Percentiles rank a stretch among this genome's conserved stretches.
phyloP scores from a whole-genome alignment of 306 rosid species.

The Corylus heterophylla region DNA sequence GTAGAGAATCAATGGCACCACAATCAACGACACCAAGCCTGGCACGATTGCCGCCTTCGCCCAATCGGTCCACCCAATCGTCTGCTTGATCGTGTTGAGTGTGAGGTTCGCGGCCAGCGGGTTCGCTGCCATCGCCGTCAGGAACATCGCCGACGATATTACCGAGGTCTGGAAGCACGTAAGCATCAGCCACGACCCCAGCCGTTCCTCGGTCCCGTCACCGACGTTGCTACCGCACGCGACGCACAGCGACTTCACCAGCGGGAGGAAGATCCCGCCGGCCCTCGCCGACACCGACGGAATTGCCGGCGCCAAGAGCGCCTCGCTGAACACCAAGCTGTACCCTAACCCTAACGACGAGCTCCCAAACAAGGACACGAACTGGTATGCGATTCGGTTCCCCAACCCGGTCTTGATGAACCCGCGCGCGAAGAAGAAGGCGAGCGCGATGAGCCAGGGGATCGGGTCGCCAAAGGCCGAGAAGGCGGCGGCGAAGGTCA shows the following conservation, averaged over 20 bases:
- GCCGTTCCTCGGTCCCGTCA: conserved; percentile 75
- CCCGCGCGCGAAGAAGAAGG: conserved; percentile 95
- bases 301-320: conserved; percentile 88
- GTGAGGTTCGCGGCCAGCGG: conserved; percentile 84
- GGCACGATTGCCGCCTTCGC: conserved; percentile 91
- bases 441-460: conserved; percentile 93
- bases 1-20: conserved; percentile 83
- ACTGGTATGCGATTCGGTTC: conserved; percentile 85
- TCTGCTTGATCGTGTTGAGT: conserved; percentile 67
- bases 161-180: conserved; percentile 96
- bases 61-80: conserved; percentile 98
- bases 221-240: conserved; percentile 96
- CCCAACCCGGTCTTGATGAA: conserved; percentile 96
- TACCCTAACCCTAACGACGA: conserved; percentile 92
- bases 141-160: conserved; percentile 93
- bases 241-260: conserved; percentile 84
- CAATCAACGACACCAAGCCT: conserved; percentile 75
- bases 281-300: conserved; percentile 96
- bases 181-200: conserved; percentile 97
- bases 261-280: conserved; percentile 88
- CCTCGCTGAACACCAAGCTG: conserved; percentile 94
- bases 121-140: conserved; percentile 98
- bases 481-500: conserved; percentile 83
- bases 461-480: conserved; percentile 96
- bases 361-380: conserved; percentile 88